Percentiles rank a stretch among this genome's conserved stretches.
Evolutionary conservation across 2,329 filamentous ascomycete genomes (phyloP).

Genomic region (Pseudopithomyces chartarum): DNA sequence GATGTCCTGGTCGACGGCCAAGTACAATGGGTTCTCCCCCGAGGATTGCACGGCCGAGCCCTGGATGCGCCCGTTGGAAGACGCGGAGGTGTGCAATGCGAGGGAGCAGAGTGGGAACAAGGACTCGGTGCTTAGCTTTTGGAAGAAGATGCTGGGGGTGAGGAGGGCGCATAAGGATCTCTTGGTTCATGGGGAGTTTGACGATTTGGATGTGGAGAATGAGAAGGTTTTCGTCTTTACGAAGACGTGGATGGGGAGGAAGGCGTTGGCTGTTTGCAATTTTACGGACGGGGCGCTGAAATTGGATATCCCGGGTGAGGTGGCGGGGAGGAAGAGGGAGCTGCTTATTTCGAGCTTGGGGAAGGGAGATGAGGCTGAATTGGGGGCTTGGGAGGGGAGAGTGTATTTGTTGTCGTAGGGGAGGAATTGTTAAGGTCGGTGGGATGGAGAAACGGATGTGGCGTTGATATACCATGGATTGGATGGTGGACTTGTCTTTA

Average conservation of each 20-base stretch:
- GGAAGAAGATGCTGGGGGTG: slow-evolving; percentile 60
- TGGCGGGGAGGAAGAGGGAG: slow-evolving; percentile 35
- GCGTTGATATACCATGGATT: too few relatives aligned
- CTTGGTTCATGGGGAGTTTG: slow-evolving; percentile 66
- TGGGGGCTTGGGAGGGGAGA: slow-evolving; percentile 37
- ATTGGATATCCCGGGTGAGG: slow-evolving; percentile 39
- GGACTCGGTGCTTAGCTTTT: slow-evolving; percentile 63
- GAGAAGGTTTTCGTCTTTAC: slow-evolving; percentile 61
- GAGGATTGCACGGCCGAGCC: slow-evolving; percentile 54
- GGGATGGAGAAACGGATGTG: not conserved
- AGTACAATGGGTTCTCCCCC: slow-evolving; percentile 64
- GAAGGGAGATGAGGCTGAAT: slow-evolving; percentile 17
- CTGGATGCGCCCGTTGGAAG: slow-evolving; percentile 66
- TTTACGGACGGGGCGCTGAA: slow-evolving; percentile 38
- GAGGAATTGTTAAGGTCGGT: too few relatives aligned
- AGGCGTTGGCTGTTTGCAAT: slow-evolving; percentile 40
- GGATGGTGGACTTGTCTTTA: too few relatives aligned
- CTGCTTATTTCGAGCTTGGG: slow-evolving; percentile 31
- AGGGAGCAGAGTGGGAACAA: slow-evolving; percentile 53
- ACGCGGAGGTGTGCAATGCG: slow-evolving; percentile 62
- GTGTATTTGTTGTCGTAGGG: slow-evolving; percentile 28
- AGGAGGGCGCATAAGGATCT: slow-evolving; percentile 62
- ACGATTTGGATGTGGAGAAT: slow-evolving; percentile 55
- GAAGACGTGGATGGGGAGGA: slow-evolving; percentile 38
- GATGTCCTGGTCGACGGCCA: slow-evolving; percentile 66